Evolutionary conservation across 306 rosid genomes (phyloP), one percentile per base, ranked within the genome.

Genomic region (Cucurbita maxima): DNA sequence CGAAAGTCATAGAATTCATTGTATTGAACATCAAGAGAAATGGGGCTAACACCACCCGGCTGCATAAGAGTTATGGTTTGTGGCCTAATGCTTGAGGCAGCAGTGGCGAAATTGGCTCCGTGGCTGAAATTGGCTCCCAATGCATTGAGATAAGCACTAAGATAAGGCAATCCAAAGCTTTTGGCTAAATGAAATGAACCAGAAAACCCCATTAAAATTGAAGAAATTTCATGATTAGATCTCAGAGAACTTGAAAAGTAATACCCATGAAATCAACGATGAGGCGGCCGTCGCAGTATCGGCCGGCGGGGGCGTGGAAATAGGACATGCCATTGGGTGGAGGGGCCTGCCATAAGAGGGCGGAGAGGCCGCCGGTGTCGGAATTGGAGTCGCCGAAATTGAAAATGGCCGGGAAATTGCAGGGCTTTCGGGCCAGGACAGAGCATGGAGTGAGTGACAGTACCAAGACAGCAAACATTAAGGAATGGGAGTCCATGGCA

Each of bases 361-460:
- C 96, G 19, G 98, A 88, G 38, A 92, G 85, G 36, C 98, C 96
- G 8, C 98, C 98, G 0, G 98, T 92, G 89, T 90, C 96, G n/a
- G 98, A 92, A 81, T 92, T 92, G 2, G 96, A 90, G 78, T 92
- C 91, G 3, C 98, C 98, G 14, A 88, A 92, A 85, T 90, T 92
- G 83, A 87, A 88, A n/a, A 92, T 75, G 6, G 93, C 98, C 5
- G 91, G 90, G 52, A 90, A 93, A 11, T 88, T 18, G 71, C 98
- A 93, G 2, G 80, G 22, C 13, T 51, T 1, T 43, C 56, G n/a
- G 37, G 75, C 75, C 13, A 19, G 76, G 13, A 18, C 30, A 76
- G 82, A 57, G 44, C 73, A 41, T 37, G 76, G 70, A 38, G 74
- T 58, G 41, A 81, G 25, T 19, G 79, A 79, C 1, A 86, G 14